These are phyloP conservation scores for Phialemoniopsis sp. DNA, from an alignment of 2,329 filamentous ascomycete species.

Conservation along the genomic window DNA sequence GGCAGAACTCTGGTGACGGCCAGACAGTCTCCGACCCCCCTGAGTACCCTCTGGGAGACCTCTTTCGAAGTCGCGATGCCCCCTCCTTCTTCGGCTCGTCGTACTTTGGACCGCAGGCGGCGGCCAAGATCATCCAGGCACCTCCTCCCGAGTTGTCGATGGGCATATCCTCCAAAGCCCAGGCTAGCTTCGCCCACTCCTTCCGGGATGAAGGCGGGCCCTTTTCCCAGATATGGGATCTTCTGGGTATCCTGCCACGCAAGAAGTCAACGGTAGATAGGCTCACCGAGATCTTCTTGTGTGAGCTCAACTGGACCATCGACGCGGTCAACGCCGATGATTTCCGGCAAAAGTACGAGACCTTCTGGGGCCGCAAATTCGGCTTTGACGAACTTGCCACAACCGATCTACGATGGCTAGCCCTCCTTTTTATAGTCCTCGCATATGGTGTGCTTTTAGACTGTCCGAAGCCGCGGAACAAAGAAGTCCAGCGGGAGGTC, in stretches of 20 bases:
- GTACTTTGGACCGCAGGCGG: slow-evolving; percentile 14
- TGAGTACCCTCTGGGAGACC: slow-evolving; percentile 7
- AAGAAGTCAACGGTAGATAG: slow-evolving; percentile 28
- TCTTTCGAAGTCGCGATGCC: slow-evolving; percentile 9
- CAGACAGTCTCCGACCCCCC: slow-evolving; percentile 1
- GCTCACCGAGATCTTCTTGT: slow-evolving; percentile 25
- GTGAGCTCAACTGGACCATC: slow-evolving; percentile 28
- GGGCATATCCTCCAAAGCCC: slow-evolving; percentile 6
- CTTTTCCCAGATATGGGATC: slow-evolving; percentile 31
- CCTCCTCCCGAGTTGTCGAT: slow-evolving; percentile 8
- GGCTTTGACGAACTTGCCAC: slow-evolving; percentile 32
- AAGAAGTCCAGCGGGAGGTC: slow-evolving; percentile 26
- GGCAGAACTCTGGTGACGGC: slow-evolving; percentile 1
- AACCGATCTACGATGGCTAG: slow-evolving; percentile 34
- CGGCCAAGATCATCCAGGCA: slow-evolving; percentile 10
- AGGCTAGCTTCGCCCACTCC: slow-evolving; percentile 7
- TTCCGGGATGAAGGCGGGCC: slow-evolving; percentile 11
- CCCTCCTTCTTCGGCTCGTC: slow-evolving; percentile 13
- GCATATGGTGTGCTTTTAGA: slow-evolving; percentile 31
- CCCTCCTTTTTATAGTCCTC: slow-evolving; percentile 32
- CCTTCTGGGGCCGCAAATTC: slow-evolving; percentile 31
- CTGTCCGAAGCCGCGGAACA: slow-evolving; percentile 21
- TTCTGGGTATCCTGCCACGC: slow-evolving; percentile 30
- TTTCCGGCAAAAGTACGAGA: slow-evolving; percentile 27
- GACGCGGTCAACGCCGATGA: slow-evolving; percentile 27